Base-by-base conservation (phyloP, 768 basidiomycete genomes). In the Rhizopogon rudus region DNA sequence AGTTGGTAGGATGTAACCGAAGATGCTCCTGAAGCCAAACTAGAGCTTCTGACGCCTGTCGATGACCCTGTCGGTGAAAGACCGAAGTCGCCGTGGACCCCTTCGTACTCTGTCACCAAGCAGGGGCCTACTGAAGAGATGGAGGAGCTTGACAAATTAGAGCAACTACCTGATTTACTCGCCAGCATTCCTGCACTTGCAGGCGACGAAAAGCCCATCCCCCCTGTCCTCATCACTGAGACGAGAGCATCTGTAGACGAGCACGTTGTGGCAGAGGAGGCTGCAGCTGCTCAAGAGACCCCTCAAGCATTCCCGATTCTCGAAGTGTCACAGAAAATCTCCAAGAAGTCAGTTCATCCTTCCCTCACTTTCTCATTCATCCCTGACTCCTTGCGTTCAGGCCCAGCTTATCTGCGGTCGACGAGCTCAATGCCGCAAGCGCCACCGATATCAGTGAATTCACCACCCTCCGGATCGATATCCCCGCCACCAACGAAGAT, bases 51-150 rank as follows among this genome's bases (percentile, higher is more conserved):
- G n/a, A 56, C 44, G 14, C 43, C 41, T 14, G 35, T 29, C 17
- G 55, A 52, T 31, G 54, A 33, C 14, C 41, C 46, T 14, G 22
- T 52, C 17, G 46, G 45, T 10, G 65, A 70, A 31, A 62, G 65
- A 42, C 66, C 66, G n/a, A 63, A 63, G 52, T 72, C 72, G 1
- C 66, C 67, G n/a, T 71, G 69, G 71, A 66, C 66, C 3, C 62
- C 72, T 17, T 72, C 70, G 8, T 72, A 73, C 55, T 72, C 72
- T 37, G 72, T 73, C 31, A 66, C 64, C 43, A 62, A 54, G 25
- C 72, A 73, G 60, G 73, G 73, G 12, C 44, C 56, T 4, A 45
- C 41, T 50, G 44, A 55, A 35, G 46, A 62, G 31, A 29, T 33
- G 17, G 40, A 29, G 29, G 58, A 60, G 35, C 51, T 59, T 22